A percentile compares a stretch with the other conserved stretches of the same genome.
Evolutionary conservation across 257 asterid genomes (phyloP).

Genomic region (Penstemon barbatus): DNA sequence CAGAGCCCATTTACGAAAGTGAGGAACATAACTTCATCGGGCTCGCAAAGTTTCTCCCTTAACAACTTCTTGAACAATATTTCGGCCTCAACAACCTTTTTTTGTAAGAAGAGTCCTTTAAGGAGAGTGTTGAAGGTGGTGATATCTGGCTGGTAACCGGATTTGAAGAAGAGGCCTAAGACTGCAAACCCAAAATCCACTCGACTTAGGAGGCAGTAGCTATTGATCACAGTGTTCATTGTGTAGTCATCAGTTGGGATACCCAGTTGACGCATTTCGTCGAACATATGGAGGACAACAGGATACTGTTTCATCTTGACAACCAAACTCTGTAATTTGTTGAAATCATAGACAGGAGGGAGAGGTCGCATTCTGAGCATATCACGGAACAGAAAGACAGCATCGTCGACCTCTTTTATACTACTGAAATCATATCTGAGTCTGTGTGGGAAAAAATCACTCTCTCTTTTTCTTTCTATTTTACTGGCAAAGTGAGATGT

Average conservation of each 20-base stretch:
- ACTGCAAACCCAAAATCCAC: constrained; percentile 23
- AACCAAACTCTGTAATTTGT: no score
- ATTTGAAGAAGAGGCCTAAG: constrained; percentile 24
- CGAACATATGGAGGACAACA: no score
- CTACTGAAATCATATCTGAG: background rate
- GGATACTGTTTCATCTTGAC: no score
- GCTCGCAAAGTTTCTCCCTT: no score
- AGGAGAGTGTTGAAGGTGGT: constrained; percentile 15
- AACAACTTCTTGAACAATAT: no score
- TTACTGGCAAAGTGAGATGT: no score
- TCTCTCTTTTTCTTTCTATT: no score
- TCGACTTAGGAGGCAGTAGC: constrained; percentile 15
- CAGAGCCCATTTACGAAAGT: no score
- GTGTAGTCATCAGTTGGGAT: background rate
- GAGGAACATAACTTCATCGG: no score
- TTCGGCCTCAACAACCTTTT: background rate
- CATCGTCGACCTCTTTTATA: constrained; percentile 1
- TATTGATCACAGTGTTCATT: background rate
- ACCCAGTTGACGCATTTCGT: no score
- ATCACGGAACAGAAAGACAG: background rate
- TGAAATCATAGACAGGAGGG: background rate
- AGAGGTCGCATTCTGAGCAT: constrained; percentile 21
- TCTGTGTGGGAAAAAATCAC: no score
- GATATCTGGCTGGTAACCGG: background rate
- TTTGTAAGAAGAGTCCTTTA: constrained; percentile 14